Conservation (phyloP, 768 basidiomycete species). For the Tulasnella sp. region DNA sequence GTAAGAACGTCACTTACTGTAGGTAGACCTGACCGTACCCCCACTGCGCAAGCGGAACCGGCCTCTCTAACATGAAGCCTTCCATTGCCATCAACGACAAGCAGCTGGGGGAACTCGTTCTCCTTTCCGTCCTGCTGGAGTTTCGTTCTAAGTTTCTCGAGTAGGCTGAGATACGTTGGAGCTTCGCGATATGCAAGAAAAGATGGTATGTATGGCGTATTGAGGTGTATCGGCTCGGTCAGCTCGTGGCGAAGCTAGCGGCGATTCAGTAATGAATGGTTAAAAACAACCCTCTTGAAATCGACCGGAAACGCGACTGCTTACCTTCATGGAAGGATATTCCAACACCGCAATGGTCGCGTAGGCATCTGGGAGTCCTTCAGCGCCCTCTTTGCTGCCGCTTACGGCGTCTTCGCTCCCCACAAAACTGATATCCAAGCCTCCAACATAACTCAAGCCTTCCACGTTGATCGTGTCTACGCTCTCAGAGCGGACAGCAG, state of each 20-base stretch:
- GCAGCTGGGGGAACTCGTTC: slow-evolving; percentile 32
- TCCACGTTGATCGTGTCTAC: neutral
- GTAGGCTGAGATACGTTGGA: slow-evolving; percentile 28
- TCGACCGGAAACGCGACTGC: neutral
- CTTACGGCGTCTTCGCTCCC: neutral
- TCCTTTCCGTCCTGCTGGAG: slow-evolving; percentile 9
- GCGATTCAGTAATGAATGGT: neutral
- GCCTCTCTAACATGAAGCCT: slow-evolving; percentile 33
- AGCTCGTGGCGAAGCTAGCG: slow-evolving; percentile 31
- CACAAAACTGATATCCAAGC: slow-evolving; percentile 33
- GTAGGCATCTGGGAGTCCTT: slow-evolving; percentile 29
- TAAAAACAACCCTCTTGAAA: neutral
- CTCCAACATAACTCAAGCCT: slow-evolving; percentile 31
- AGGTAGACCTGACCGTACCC: slow-evolving; percentile 31
- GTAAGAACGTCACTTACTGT: slow-evolving; percentile 30
- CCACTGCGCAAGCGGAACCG: slow-evolving; percentile 33
- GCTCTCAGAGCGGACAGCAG: slow-evolving; percentile 10
- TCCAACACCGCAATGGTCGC: slow-evolving; percentile 32
- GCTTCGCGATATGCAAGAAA: slow-evolving; percentile 35
- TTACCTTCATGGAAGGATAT: slow-evolving; percentile 32
- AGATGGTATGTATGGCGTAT: slow-evolving; percentile 34
- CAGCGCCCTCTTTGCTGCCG: neutral
- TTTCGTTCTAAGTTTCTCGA: slow-evolving; percentile 28
- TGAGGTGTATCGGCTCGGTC: slow-evolving; percentile 26
- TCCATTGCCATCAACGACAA: slow-evolving; percentile 36